Evolutionary conservation across 2,329 filamentous ascomycete genomes (phyloP), one percentile per base, ranked within the genome.

Genomic region (Metarhizium guizhouense): DNA sequence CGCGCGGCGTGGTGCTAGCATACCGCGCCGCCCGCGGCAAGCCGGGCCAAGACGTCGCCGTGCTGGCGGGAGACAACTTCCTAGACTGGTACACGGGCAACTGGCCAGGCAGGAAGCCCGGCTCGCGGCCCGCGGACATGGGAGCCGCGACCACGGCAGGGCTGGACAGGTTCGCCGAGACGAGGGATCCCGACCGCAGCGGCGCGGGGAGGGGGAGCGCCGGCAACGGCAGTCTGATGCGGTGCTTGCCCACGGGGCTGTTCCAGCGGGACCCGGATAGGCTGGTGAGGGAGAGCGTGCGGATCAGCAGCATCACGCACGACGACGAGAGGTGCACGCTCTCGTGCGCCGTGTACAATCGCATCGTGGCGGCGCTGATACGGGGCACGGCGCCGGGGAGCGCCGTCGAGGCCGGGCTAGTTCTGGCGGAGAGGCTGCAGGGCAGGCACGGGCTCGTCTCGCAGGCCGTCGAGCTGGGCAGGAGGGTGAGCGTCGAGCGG

Each of bases 211-310:
- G 58, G 2, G 73, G 70, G 3, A 61, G 60, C 6, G 71, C 72
- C 0, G 76, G 76, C 14, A 77, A 78, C 54, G 75, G 76, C 4
- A 74, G 70, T 40, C 60, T 78, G 57, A 78, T 78, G 76, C 67
- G 76, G 3, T 78, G 76, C 57, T 65, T 78, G 1, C 70, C 76
- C 0, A 77, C 74, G 0, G 75, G 64, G 0, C 60, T 77, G 14
- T 76, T 78, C 52, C 65, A 67, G 34, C 20, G 14, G 0, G 65
- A 70, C 11, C 52, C 51, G 2, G 60, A 64, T 1, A 63, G 56
- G 30, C 20, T 70, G 5, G 51, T 71, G 4, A 47, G 49, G 1
- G 70, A 75, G 51, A 70, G 68, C 48, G 53, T 67, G 7, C 64
- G 65, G 4, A 70, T 76, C 54, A 74, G 71, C 51, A 66, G 64